A percentile compares a stretch with the other conserved stretches of the same genome.
Conservation (phyloP, 2,329 filamentous ascomycete genomes). For the Oidium heveae region DNA sequence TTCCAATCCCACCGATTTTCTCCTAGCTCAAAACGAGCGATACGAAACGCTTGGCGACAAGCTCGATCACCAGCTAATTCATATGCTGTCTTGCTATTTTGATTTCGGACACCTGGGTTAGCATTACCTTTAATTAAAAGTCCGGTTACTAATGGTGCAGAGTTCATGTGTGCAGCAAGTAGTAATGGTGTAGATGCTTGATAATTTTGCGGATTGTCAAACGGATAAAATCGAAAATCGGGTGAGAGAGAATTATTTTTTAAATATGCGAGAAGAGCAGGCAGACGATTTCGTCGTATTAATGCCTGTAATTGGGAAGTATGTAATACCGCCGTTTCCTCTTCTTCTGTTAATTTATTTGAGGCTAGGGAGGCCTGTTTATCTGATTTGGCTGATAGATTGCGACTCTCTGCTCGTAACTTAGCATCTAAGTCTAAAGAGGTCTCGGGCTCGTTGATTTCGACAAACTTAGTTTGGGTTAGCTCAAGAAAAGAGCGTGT, state of each 20-base stretch:
- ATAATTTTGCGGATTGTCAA: slow-evolving; percentile 38
- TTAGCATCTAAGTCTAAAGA: slow-evolving; percentile 22
- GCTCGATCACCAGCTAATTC: slow-evolving; percentile 65
- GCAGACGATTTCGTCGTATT: slow-evolving; percentile 71
- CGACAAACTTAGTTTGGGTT: slow-evolving; percentile 64
- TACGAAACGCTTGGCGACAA: slow-evolving; percentile 75
- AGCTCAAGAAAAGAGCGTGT: slow-evolving; percentile 89
- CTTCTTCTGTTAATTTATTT: slow-evolving; percentile 49
- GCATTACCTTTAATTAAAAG: slow-evolving; percentile 51
- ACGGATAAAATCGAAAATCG: slow-evolving; percentile 51
- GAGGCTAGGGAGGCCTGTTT: slow-evolving; percentile 22
- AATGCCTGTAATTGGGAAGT: slow-evolving; percentile 74
- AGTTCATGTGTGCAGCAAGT: slow-evolving; percentile 60
- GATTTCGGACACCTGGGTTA: slow-evolving; percentile 44
- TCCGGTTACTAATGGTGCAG: slow-evolving; percentile 49
- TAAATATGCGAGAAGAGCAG: slow-evolving; percentile 64
- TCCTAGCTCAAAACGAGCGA: slow-evolving; percentile 61
- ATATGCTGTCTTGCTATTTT: slow-evolving; percentile 63
- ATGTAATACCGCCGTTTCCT: slow-evolving; percentile 59
- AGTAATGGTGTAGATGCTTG: slow-evolving; percentile 64
- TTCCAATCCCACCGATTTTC: slow-evolving; percentile 61
- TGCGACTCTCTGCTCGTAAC: slow-evolving; percentile 21
- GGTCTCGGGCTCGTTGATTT: slow-evolving; percentile 42
- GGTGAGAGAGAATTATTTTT: slow-evolving; percentile 45
- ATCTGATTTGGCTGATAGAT: slow-evolving; percentile 16